A percentile compares a stretch with the other conserved stretches of the same genome.
Conservation (phyloP, 176 grass and related monocot species). For the Oryza glumipatula region DNA sequence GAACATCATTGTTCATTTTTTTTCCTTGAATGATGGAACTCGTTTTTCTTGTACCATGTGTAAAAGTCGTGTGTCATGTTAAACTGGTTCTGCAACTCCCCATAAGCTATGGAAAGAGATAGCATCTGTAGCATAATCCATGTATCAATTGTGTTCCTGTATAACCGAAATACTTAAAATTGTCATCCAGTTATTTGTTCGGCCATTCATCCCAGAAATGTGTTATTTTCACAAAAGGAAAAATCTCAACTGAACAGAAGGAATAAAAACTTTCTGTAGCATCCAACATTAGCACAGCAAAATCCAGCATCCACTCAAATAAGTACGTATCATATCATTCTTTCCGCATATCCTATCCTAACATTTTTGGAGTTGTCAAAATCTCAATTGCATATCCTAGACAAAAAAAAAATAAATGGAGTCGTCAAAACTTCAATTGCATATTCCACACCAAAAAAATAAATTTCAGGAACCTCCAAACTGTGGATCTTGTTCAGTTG, state of each 20-base stretch:
- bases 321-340: not conserved
- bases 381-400: not conserved
- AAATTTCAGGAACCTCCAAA: not conserved
- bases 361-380: not conserved
- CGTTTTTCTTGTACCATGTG: conserved; percentile 53
- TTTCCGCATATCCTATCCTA: not conserved
- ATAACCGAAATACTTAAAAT: conserved; percentile 11
- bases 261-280: not conserved
- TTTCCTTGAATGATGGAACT: conserved; percentile 45
- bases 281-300: not conserved
- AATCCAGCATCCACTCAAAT: not conserved
- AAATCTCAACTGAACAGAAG: not conserved
- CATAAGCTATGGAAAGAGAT: conserved; percentile 45
- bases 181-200: not conserved
- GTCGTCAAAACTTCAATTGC: not conserved
- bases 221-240: not conserved
- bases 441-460: not conserved
- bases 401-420: not conserved
- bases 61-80: conserved; percentile 49
- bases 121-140: conserved; percentile 41
- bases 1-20: conserved; percentile 50
- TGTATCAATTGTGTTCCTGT: conserved; percentile 33
- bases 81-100: conserved; percentile 24
- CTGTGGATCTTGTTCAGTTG: conserved; percentile 3
- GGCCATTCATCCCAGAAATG: not conserved